Percentiles rank a stretch among this genome's conserved stretches.
These are phyloP conservation scores for Colletotrichum musicola DNA, from an alignment of 2,329 filamentous ascomycete species.

Conservation along the genomic window DNA sequence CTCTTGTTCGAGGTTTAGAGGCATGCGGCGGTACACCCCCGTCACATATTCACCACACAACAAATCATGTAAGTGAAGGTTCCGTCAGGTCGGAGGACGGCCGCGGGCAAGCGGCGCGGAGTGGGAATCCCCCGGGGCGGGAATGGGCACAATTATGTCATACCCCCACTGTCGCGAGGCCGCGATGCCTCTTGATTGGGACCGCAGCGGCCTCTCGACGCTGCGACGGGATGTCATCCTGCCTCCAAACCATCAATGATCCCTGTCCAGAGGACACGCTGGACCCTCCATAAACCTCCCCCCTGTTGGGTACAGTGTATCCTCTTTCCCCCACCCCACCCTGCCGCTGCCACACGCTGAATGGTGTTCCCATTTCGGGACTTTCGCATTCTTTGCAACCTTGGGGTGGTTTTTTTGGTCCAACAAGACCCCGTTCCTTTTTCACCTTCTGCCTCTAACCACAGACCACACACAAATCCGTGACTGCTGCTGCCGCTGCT, in stretches of 20 bases:
- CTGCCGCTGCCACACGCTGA: slow-evolving; percentile 14
- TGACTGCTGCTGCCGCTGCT: too few species aligned
- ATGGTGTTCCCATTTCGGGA: slow-evolving; percentile 3
- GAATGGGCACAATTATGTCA: slow-evolving; percentile 42
- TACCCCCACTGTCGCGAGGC: slow-evolving; percentile 38
- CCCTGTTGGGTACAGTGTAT: neutral
- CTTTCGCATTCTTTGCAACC: neutral
- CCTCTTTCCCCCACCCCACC: slow-evolving; percentile 10
- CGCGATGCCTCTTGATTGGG: slow-evolving; percentile 37
- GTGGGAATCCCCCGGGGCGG: slow-evolving; percentile 4
- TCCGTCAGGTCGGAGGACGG: slow-evolving; percentile 22
- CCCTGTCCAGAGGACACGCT: slow-evolving; percentile 7
- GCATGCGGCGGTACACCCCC: too few species aligned
- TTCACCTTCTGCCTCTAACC: too few species aligned
- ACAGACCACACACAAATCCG: too few species aligned
- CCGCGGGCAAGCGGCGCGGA: neutral
- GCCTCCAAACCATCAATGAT: slow-evolving; percentile 40
- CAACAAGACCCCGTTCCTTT: neutral
- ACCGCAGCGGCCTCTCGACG: slow-evolving; percentile 10
- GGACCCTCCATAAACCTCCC: neutral
- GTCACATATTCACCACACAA: too few species aligned
- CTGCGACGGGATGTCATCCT: slow-evolving; percentile 47
- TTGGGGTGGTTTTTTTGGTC: neutral
- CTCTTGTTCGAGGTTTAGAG: too few species aligned
- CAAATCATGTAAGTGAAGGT: neutral